Evolutionary conservation across 352 stramenopile species (phyloP).

Genomic region (Phytophthora chlamydospora): DNA sequence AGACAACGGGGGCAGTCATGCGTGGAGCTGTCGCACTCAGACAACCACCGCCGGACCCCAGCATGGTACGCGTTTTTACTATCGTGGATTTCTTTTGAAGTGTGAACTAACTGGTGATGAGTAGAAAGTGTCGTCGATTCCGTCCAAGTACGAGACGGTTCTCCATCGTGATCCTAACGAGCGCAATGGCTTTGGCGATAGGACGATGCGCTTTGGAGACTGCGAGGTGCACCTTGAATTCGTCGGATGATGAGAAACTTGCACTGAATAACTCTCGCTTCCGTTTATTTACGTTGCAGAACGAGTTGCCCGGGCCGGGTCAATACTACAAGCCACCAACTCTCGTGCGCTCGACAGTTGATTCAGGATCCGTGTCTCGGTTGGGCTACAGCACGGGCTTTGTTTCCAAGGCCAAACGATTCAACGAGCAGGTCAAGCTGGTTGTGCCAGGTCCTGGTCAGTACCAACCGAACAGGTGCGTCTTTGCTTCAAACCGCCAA

Average conservation of each 20-base stretch:
- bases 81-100: not conserved
- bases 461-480: conserved; percentile 63
- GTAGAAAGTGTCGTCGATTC: conserved; percentile 72
- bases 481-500: not conserved
- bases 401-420: conserved; percentile 80
- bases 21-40: conserved; percentile 26
- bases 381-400: conserved; percentile 80
- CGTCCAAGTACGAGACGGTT: conserved; percentile 81
- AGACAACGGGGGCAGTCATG: conserved; percentile 38
- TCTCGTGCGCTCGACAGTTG: conserved; percentile 59
- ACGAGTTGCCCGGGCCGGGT: conserved; percentile 70
- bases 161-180: conserved; percentile 64
- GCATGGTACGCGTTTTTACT: conserved; percentile 14
- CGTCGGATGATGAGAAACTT: not conserved
- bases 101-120: not conserved
- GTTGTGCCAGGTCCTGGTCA: conserved; percentile 65
- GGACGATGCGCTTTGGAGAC: conserved; percentile 70
- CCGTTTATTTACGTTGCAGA: conserved; percentile 37
- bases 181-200: conserved; percentile 69
- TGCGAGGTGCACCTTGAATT: conserved; percentile 39
- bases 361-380: conserved; percentile 78
- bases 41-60: conserved; percentile 25
- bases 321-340: conserved; percentile 72
- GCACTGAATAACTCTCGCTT: not conserved
- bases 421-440: conserved; percentile 55